phyloP scores from a whole-genome alignment of 2,329 filamentous ascomycete genomes.

The Eutypa lata region DNA sequence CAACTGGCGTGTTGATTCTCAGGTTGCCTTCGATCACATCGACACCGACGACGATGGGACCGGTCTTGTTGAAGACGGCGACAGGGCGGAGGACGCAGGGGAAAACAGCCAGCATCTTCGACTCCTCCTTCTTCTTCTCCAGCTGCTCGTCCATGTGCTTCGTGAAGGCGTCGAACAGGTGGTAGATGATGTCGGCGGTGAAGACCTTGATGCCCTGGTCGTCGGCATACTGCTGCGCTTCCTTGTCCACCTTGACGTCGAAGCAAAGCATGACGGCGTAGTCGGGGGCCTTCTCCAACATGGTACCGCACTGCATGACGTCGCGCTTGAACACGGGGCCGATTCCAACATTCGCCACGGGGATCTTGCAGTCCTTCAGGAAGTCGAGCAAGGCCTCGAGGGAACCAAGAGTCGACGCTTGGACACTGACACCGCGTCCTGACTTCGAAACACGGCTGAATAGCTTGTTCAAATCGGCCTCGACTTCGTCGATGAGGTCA shows the following conservation, averaged over 20 bases:
- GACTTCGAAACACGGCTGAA: slow-evolving; percentile 89
- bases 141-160: slow-evolving; percentile 86
- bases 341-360: slow-evolving; percentile 94
- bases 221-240: slow-evolving; percentile 85
- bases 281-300: slow-evolving; percentile 94
- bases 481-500: slow-evolving; percentile 93
- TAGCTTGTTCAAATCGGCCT: slow-evolving; percentile 87
- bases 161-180: slow-evolving; percentile 94
- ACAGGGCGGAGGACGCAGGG: slow-evolving; percentile 88
- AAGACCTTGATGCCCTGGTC: slow-evolving; percentile 97
- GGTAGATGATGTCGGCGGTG: slow-evolving; percentile 98
- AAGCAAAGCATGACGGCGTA: slow-evolving; percentile 99
- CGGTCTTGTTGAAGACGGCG: slow-evolving; percentile 97
- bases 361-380: slow-evolving; percentile 93
- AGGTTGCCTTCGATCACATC: slow-evolving; percentile 92
- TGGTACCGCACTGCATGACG: slow-evolving; percentile 90
- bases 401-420: slow-evolving; percentile 95
- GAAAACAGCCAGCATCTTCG: slow-evolving; percentile 93
- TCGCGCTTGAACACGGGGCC: slow-evolving; percentile 98
- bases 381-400: slow-evolving; percentile 96
- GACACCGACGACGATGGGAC: slow-evolving; percentile 90
- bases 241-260: slow-evolving; percentile 98
- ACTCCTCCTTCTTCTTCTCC: slow-evolving; percentile 93
- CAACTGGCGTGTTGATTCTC: slow-evolving; percentile 83
- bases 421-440: slow-evolving; percentile 91